phyloP scores from a whole-genome alignment of 306 rosid genomes.

The Vigna hirtella region DNA sequence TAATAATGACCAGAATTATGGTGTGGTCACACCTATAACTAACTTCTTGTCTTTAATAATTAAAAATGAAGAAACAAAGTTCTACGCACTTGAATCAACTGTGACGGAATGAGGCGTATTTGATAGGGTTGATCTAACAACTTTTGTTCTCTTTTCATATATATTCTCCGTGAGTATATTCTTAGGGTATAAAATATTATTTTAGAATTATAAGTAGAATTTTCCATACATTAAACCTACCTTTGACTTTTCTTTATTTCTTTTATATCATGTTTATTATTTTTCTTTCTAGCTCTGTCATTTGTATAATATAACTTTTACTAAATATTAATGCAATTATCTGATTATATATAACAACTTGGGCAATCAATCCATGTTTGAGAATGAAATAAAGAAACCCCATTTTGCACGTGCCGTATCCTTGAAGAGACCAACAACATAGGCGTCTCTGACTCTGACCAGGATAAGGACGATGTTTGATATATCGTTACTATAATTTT shows the following conservation, averaged over 20 bases:
- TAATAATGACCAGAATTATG: neutral
- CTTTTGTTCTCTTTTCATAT: too few relatives aligned
- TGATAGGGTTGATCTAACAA: neutral
- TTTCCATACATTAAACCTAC: too few relatives aligned
- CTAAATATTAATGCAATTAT: neutral
- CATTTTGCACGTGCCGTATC: constrained; percentile 50
- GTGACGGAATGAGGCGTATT: constrained; percentile 10
- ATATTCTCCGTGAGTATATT: too few relatives aligned
- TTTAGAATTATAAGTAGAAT: too few relatives aligned
- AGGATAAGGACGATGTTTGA: constrained; percentile 25
- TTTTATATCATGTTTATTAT: too few relatives aligned
- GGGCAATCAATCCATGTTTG: constrained; percentile 38
- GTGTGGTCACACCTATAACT: constrained; percentile 27
- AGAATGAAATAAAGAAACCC: neutral
- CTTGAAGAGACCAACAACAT: constrained; percentile 26
- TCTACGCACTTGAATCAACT: neutral
- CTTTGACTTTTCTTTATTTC: too few relatives aligned
- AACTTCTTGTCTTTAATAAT: constrained; percentile 1
- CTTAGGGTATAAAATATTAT: too few relatives aligned
- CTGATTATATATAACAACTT: constrained; percentile 2
- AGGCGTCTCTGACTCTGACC: constrained; percentile 61
- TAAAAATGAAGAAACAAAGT: neutral
- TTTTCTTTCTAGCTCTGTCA: too few relatives aligned
- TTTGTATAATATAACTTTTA: too few relatives aligned
- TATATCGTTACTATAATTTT: neutral